Conservation (phyloP, 2,329 filamentous ascomycete genomes). For the Pseudogymnoascus sp. region DNA sequence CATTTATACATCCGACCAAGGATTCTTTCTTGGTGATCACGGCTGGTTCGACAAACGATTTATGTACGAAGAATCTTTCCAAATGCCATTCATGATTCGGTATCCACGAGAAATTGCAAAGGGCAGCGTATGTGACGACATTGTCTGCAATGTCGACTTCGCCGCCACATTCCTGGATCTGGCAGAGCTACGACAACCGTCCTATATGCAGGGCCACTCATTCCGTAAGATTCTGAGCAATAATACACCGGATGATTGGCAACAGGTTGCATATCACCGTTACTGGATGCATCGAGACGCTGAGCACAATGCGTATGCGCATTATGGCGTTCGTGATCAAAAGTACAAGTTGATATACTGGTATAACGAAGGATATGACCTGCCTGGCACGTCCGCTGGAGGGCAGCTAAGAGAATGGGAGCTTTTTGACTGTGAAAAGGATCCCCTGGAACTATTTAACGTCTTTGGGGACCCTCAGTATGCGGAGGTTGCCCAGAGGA, state of each 20-base stretch:
- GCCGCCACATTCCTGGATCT: conserved; percentile 43
- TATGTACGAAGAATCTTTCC: conserved; percentile 51
- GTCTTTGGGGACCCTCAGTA: conserved; percentile 35
- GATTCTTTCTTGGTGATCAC: conserved; percentile 50
- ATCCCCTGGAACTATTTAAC: conserved; percentile 44
- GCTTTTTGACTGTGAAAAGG: conserved; percentile 45
- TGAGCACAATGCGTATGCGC: conserved; percentile 43
- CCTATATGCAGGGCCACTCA: conserved; percentile 45
- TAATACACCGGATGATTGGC: conserved; percentile 37
- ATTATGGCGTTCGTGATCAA: conserved; percentile 45
- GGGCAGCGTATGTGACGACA: conserved; percentile 38
- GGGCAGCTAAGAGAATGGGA: conserved; percentile 44
- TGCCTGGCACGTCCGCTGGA: conserved; percentile 38
- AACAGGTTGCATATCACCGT: conserved; percentile 46
- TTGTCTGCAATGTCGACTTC: conserved; percentile 49
- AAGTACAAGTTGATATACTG: conserved; percentile 50
- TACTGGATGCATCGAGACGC: conserved; percentile 51
- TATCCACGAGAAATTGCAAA: conserved; percentile 37
- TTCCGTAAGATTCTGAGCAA: conserved; percentile 35
- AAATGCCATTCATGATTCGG: conserved; percentile 47
- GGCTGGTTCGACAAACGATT: conserved; percentile 53
- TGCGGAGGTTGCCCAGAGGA: conserved; percentile 31
- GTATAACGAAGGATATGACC: conserved; percentile 44
- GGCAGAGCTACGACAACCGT: conserved; percentile 35
- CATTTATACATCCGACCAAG: conserved; percentile 48